Evolutionary conservation across 345 rosid genomes (phyloP).

Genomic region (Theobroma cacao): DNA sequence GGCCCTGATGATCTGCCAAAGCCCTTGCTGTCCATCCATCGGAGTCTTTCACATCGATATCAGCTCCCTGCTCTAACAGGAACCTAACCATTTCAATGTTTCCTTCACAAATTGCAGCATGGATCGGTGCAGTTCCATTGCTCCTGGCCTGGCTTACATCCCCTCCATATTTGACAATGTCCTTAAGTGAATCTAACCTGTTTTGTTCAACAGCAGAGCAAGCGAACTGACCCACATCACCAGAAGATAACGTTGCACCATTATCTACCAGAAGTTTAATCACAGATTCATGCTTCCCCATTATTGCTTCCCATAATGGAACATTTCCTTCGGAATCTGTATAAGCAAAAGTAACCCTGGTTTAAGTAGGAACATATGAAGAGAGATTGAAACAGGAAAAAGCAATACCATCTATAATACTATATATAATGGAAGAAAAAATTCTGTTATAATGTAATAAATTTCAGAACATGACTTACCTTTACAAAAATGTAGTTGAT

Average conservation of each 20-base stretch:
- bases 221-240: conserved; percentile 54
- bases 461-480: neutral
- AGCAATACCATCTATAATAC: neutral
- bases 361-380: neutral
- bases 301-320: conserved; percentile 85
- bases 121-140: conserved; percentile 64
- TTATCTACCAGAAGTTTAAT: conserved; percentile 55
- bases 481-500: neutral
- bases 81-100: conserved; percentile 56
- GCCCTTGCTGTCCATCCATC: conserved; percentile 76
- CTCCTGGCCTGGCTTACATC: conserved; percentile 45
- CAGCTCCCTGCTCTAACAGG: conserved; percentile 63
- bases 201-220: conserved; percentile 57
- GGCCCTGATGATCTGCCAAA: conserved; percentile 80
- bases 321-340: conserved; percentile 83
- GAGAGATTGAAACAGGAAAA: neutral
- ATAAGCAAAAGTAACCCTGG: neutral
- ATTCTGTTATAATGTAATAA: neutral
- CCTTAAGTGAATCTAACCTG: conserved; percentile 51
- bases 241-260: conserved; percentile 52
- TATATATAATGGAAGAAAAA: neutral
- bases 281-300: conserved; percentile 49
- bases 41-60: conserved; percentile 51
- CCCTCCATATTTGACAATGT: conserved; percentile 52
- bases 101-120: conserved; percentile 68